Conservation (phyloP, 2,329 filamentous ascomycete species). For the Chaetomium olivaceum region DNA sequence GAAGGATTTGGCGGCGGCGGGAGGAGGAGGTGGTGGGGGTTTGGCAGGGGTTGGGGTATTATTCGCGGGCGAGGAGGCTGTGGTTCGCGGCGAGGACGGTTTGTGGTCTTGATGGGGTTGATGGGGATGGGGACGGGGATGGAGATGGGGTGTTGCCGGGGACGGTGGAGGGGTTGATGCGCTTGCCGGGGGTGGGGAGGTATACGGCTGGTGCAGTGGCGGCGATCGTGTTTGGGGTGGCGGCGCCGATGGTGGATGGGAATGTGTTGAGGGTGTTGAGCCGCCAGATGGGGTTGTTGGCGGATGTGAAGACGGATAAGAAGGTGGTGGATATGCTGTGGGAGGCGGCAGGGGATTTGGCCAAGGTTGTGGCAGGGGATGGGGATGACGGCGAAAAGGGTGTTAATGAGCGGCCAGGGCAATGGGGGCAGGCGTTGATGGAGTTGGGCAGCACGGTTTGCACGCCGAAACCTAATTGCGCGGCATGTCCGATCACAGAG, state of each 20-base stretch:
- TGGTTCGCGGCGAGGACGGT: constrained; percentile 58
- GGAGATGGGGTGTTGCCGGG: constrained; percentile 55
- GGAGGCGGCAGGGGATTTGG: constrained; percentile 58
- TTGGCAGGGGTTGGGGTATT: constrained; percentile 65
- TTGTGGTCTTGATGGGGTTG: constrained; percentile 33
- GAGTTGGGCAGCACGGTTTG: constrained; percentile 65
- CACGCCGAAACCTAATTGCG: constrained; percentile 59
- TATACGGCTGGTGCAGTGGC: constrained; percentile 65
- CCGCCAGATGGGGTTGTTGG: constrained; percentile 58
- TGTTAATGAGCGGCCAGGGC: constrained; percentile 54
- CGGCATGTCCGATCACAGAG: constrained; percentile 50
- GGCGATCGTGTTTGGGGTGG: constrained; percentile 61
- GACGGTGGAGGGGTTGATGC: constrained; percentile 47
- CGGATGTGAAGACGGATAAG: constrained; percentile 59
- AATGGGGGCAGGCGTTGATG: constrained; percentile 67
- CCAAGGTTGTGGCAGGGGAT: constrained; percentile 51
- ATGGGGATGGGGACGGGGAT: constrained; percentile 34
- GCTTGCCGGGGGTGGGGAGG: constrained; percentile 60
- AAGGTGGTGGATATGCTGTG: constrained; percentile 55
- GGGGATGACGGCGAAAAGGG: constrained; percentile 19
- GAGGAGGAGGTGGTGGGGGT: constrained; percentile 58
- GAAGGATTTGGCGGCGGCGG: constrained; percentile 54
- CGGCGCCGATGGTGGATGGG: constrained; percentile 63
- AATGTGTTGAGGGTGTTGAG: constrained; percentile 64
- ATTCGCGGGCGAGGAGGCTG: constrained; percentile 62